phyloP scores from a whole-genome alignment of 257 asterid species.

The Solanum pinnatisectum region DNA sequence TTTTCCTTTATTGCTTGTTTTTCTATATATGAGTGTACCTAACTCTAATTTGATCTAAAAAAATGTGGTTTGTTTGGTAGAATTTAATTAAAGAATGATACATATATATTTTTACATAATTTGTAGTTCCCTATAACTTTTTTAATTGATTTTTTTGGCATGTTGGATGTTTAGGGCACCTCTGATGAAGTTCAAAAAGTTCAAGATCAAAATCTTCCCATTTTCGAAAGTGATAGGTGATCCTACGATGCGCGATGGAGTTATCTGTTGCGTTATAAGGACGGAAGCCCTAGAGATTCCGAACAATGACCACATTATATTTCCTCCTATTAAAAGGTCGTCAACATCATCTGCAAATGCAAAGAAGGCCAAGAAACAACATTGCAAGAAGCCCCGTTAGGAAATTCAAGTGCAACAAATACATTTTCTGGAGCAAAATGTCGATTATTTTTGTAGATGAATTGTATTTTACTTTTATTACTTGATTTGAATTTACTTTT shows the following conservation, averaged over 20 bases:
- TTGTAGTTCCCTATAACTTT: background rate
- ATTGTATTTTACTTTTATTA: too few relatives aligned
- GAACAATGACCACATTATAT: background rate
- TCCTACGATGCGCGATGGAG: background rate
- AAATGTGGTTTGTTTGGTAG: background rate
- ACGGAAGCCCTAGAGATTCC: background rate
- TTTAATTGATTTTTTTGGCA: too few relatives aligned
- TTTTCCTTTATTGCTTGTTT: background rate
- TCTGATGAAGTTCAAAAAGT: background rate
- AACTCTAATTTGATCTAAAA: background rate
- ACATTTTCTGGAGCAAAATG: background rate
- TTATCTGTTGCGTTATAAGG: background rate
- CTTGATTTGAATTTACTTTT: background rate
- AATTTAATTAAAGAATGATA: background rate
- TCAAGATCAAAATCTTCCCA: background rate
- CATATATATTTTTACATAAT: background rate
- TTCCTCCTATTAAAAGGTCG: background rate
- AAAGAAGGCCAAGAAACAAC: background rate
- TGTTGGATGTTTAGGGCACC: background rate
- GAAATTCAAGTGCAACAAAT: background rate
- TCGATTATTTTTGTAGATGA: too few relatives aligned
- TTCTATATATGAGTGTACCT: background rate
- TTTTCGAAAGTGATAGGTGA: background rate
- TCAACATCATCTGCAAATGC: background rate
- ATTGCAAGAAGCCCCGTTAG: background rate